Conservation (phyloP, 176 grass and related monocot species). For the Ensete glaucum region DNA sequence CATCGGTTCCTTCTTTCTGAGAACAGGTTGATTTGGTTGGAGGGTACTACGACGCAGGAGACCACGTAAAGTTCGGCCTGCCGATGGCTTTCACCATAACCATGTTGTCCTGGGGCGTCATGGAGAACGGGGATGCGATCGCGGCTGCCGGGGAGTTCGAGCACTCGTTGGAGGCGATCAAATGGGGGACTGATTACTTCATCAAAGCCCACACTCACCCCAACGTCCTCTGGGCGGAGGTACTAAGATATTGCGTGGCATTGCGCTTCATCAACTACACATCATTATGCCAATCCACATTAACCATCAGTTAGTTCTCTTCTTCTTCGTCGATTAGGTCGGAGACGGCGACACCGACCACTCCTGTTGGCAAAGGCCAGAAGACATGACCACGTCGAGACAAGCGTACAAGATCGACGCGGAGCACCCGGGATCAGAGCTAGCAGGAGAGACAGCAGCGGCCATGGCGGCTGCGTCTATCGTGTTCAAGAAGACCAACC, state of each 20-base stretch:
- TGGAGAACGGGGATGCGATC: conserved; percentile 52
- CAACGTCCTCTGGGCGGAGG: conserved; percentile 61
- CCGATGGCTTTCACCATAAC: conserved; percentile 89
- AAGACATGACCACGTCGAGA: conserved; percentile 75
- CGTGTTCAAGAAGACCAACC: conserved; percentile 51
- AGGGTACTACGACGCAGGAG: conserved; percentile 91
- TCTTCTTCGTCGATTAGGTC: conserved; percentile 9
- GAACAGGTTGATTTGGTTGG: conserved; percentile 64
- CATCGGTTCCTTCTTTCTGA: not conserved
- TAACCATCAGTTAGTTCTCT: too few relatives aligned
- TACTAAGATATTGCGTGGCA: not conserved
- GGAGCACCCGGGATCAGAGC: conserved; percentile 60
- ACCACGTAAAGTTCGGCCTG: conserved; percentile 91
- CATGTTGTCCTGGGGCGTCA: conserved; percentile 54
- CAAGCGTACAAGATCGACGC: conserved; percentile 63
- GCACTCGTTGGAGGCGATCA: conserved; percentile 63
- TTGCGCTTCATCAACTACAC: not conserved
- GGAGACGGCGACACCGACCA: conserved; percentile 62
- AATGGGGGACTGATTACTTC: conserved; percentile 85
- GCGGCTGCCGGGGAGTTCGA: conserved; percentile 32
- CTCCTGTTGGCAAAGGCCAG: conserved; percentile 66
- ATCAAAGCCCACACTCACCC: conserved; percentile 68
- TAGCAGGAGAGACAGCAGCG: conserved; percentile 81
- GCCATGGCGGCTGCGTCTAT: conserved; percentile 71
- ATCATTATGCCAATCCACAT: too few relatives aligned